These are phyloP conservation scores for Pseudonectria buxi DNA, from an alignment of 2,329 filamentous ascomycete genomes.

Conservation along the genomic window DNA sequence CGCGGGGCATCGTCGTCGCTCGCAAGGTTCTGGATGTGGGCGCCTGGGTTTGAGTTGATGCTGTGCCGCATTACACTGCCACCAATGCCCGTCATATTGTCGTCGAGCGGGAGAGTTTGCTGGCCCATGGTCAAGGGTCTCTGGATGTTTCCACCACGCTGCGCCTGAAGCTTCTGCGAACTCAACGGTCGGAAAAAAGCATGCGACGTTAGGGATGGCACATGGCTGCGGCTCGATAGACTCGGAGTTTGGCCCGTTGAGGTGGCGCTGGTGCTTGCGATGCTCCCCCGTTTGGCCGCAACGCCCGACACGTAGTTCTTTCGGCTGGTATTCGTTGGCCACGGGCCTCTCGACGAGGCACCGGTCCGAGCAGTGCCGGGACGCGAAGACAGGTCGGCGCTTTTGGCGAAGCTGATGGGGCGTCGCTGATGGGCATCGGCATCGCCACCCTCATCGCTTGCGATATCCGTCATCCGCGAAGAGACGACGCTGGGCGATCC, in stretches of 20 bases:
- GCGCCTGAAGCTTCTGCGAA: conserved; percentile 86
- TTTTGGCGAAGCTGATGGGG: conserved; percentile 24
- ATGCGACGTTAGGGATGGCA: conserved; percentile 79
- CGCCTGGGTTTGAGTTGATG: conserved; percentile 44
- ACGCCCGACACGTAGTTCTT: conserved; percentile 37
- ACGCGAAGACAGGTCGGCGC: conserved; percentile 41
- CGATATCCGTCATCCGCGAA: conserved; percentile 63
- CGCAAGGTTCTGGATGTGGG: conserved; percentile 23
- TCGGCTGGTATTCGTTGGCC: conserved; percentile 51
- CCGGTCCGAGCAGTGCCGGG: conserved; percentile 49
- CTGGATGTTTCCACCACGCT: conserved; percentile 54
- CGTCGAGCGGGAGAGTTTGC: conserved; percentile 28
- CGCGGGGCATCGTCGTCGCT: conserved; percentile 44
- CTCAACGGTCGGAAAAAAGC: conserved; percentile 97
- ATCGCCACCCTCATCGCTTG: conserved; percentile 48
- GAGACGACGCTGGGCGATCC: conserved; percentile 61
- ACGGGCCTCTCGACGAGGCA: conserved; percentile 35
- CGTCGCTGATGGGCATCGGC: conserved; percentile 25
- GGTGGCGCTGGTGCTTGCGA: conserved; percentile 39
- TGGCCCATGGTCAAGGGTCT: conserved; percentile 38
- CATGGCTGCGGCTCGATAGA: conserved; percentile 74
- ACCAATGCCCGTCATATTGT: conserved; percentile 36
- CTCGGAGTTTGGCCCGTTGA: conserved; percentile 48
- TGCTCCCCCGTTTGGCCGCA: conserved; percentile 38
- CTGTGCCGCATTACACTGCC: conserved; percentile 47